Evolutionary conservation across 2,329 filamentous ascomycete species (phyloP).

Genomic region (Colletotrichum falcatum): DNA sequence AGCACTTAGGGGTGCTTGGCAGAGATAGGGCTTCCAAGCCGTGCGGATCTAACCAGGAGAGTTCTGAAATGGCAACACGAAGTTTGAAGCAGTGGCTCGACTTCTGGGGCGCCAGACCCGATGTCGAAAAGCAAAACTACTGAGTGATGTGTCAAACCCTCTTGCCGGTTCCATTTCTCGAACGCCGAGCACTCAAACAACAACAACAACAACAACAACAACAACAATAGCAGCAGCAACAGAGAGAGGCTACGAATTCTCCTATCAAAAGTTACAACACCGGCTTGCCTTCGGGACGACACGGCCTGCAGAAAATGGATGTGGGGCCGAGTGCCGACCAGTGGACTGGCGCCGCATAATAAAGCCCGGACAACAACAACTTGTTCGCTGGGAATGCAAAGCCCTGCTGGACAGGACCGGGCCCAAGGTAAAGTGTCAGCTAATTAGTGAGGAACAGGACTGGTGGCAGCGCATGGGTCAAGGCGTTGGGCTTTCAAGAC

Average conservation of each 20-base stretch:
- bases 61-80: not conserved
- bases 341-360: not conserved
- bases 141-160: too few species aligned
- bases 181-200: not conserved
- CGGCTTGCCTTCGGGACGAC: not conserved
- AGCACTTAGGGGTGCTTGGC: not conserved
- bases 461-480: slow-evolving; percentile 23
- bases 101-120: not conserved
- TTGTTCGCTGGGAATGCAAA: not conserved
- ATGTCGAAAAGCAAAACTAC: not conserved
- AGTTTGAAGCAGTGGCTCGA: not conserved
- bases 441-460: not conserved
- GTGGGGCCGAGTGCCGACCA: slow-evolving; percentile 9
- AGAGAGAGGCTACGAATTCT: not conserved
- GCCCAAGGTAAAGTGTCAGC: not conserved
- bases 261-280: not conserved
- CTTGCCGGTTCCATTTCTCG: not conserved
- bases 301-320: not conserved
- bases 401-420: not conserved
- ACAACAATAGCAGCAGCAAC: too few species aligned
- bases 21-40: not conserved
- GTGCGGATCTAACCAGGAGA: not conserved
- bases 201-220: too few species aligned
- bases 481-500: slow-evolving; percentile 15
- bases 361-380: not conserved